Evolutionary conservation across 306 rosid species (phyloP).

Genomic region (Begonia masoniana): DNA sequence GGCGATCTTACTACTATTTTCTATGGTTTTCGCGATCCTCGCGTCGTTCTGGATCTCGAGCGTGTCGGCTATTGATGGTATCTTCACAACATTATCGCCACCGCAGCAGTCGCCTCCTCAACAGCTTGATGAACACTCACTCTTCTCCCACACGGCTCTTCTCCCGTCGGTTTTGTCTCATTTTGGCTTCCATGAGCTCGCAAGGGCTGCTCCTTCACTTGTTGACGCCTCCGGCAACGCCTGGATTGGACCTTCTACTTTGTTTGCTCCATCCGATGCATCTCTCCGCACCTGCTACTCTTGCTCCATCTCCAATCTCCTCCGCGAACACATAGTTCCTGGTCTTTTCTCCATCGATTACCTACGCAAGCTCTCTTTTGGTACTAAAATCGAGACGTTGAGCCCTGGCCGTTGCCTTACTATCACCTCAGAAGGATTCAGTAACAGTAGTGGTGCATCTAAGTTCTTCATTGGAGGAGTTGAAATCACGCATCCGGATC

Average conservation of each 20-base stretch:
- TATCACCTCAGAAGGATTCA: conserved; percentile 30
- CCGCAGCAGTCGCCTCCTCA: conserved; percentile 29
- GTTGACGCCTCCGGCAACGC: conserved; percentile 20
- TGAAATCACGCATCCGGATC: conserved; percentile 47
- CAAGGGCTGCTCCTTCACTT: conserved; percentile 47
- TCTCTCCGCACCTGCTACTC: conserved; percentile 43
- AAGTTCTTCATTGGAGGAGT: conserved; percentile 53
- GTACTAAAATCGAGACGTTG: conserved; percentile 54
- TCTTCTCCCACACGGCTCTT: conserved; percentile 38
- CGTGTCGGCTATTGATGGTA: conserved; percentile 20
- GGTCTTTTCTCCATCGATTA: conserved; percentile 50
- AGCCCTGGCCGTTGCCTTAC: conserved; percentile 67
- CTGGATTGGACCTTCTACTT: conserved; percentile 57
- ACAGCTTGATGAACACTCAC: conserved; percentile 29
- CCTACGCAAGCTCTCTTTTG: conserved; percentile 45
- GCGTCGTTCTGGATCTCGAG: conserved; percentile 10
- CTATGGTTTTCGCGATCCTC: conserved; percentile 7
- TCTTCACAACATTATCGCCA: conserved; percentile 13
- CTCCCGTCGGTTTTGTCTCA: conserved; percentile 57
- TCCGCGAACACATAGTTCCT: conserved; percentile 54
- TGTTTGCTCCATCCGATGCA: conserved; percentile 56
- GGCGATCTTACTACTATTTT: conserved; percentile 7
- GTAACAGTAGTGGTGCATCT: conserved; percentile 3
- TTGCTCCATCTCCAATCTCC: conserved; percentile 46
- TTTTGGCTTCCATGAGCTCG: conserved; percentile 53